Evolutionary conservation across 306 rosid genomes (phyloP), one percentile per base, ranked within the genome.

Genomic region (Lotus japonicus): DNA sequence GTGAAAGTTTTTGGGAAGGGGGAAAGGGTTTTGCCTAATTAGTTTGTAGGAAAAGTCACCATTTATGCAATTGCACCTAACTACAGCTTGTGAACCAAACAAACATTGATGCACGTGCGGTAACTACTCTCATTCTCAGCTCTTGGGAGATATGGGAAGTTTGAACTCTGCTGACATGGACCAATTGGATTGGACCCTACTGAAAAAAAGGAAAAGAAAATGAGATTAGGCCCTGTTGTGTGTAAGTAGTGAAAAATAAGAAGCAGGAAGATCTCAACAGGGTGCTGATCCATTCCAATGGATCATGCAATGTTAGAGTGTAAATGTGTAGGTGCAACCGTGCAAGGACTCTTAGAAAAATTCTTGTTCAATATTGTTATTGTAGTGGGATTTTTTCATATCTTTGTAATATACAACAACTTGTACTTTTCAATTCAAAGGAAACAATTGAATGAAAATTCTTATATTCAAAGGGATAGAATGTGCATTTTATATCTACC

Each of bases 301-400:
- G 78, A 7, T 11, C 75, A 57, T 67, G 59, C 5, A 26, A 16
- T 71, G 44, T 56, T 64, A 35, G 49, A 11, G 62, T 68, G 78
- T 59, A 58, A 12, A 45, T 66, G 59, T 54, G 62, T 66, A 70
- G 62, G 53, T 31, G 66, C 54, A 58, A 38, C 65, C 57, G 53
- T 31, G 66, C 54, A 58, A 38, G 57, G 66, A 23, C 21, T 52
- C 51, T 5, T 14, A 46, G 80, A 41, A 69, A 77, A 55, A 74
- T 76, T 83, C 77, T 75, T 79, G 70, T 62, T 43, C 36, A 58
- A 42, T 54, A 42, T 48, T 59, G 42, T 12, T 55, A 26, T 55
- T 77, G 68, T 49, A 38, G 62, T 65, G 52, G 36, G 54, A 76
- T 73, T 79, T 79, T 79, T 83, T 36, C 46, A 72, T 66, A 46